Evolutionary conservation across 2,329 filamentous ascomycete species (phyloP).

Genomic region (Xylariaceae sp.): DNA sequence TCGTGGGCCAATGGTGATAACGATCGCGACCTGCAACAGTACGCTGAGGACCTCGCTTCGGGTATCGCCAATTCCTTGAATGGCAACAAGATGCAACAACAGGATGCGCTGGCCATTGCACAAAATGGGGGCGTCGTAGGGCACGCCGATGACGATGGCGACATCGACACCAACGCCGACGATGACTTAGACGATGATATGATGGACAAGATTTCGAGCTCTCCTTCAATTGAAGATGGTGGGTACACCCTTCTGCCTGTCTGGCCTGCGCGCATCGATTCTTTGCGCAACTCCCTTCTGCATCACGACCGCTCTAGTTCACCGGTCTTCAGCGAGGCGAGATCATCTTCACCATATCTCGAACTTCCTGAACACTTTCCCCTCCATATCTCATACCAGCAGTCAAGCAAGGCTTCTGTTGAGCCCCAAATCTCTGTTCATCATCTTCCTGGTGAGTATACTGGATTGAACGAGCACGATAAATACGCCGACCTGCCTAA

Average conservation of each 20-base stretch:
- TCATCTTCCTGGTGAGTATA: slow-evolving; percentile 58
- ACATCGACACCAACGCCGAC: slow-evolving; percentile 72
- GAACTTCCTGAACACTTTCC: slow-evolving; percentile 44
- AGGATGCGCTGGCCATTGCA: slow-evolving; percentile 64
- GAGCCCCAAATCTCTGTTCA: slow-evolving; percentile 45
- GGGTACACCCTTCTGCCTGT: slow-evolving; percentile 63
- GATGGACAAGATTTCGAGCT: slow-evolving; percentile 99
- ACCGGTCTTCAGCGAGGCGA: slow-evolving; percentile 42
- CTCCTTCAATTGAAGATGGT: slow-evolving; percentile 99
- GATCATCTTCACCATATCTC: slow-evolving; percentile 51
- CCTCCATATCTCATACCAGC: slow-evolving; percentile 33
- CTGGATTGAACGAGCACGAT: slow-evolving; percentile 38
- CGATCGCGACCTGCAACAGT: slow-evolving; percentile 49
- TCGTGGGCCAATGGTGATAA: slow-evolving; percentile 56
- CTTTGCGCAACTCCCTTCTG: slow-evolving; percentile 44
- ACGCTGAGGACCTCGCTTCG: slow-evolving; percentile 53
- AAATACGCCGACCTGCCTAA: slow-evolving; percentile 41
- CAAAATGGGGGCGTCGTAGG: slow-evolving; percentile 63
- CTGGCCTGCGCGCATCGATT: slow-evolving; percentile 54
- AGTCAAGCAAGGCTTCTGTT: slow-evolving; percentile 45
- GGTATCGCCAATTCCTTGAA: slow-evolving; percentile 49
- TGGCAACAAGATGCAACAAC: slow-evolving; percentile 52
- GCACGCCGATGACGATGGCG: slow-evolving; percentile 61
- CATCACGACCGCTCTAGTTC: slow-evolving; percentile 41
- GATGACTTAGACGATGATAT: slow-evolving; percentile 86